Base-by-base conservation (phyloP, 2,329 filamentous ascomycete species). In the Colletotrichum sp. region DNA sequence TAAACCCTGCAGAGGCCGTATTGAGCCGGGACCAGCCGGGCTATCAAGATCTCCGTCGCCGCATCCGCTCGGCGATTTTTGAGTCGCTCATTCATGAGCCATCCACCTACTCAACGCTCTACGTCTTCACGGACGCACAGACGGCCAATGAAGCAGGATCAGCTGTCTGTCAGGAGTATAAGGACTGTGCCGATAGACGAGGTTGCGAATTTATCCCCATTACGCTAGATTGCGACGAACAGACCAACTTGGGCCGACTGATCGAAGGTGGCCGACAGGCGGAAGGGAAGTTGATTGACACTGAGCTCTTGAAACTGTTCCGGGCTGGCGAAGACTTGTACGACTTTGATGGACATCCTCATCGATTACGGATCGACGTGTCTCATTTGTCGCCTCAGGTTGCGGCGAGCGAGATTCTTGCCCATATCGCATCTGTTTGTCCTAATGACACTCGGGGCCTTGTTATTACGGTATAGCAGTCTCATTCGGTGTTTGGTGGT, bases 1-100 rank as follows among this genome's bases (percentile, higher is more conserved):
- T 82, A 64, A 80, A 82, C 75, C 76, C 68, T 15, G 68, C 48
- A 0, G 68, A 65, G 2, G 68, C 44, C 8, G 48, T 68, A 0
- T 5, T 59, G 9, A 9, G 6, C n/a, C 26, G 65, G 13, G 48
- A 68, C 0, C 44, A 68, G 44, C 44, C 65, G 3, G 44, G 48
- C 6, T 68, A 57, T 22, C 48, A 68, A n/a, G 10, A 55, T 2
- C 30, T 57, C 2, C 44, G 65, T 18, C 44, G 65, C 1, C 26
- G 28, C 2, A 68, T 68, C 9, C 48, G 44, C 28, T 68, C 30
- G 1, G 44, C 65, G 22, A 26, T 68, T 13, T 57, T 68, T 15
- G 44, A 57, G 12, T 16, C 65, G 12, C 48, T 57, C 28, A 12
- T 68, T 13, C n/a, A 57, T 10, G 65, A 57, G n/a, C 44, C 28